Base-by-base conservation (phyloP, 805 yeast species). In the Pichia exigua region DNA sequence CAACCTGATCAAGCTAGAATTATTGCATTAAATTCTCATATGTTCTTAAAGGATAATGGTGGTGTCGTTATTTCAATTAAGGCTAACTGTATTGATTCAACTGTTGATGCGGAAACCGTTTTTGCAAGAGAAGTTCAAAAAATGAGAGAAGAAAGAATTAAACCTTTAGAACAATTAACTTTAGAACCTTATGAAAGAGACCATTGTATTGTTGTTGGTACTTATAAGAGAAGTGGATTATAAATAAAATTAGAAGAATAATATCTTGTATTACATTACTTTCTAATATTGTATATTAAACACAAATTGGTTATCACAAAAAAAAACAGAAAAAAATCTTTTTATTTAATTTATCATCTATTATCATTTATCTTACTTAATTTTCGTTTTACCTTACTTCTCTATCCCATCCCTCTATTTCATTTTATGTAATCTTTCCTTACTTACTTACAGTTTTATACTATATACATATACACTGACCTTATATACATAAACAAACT, bases 1-100 rank as follows among this genome's bases (percentile, higher is more conserved):
- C 99, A 94, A 79, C 99, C 99, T 44, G 99, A 94, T 77, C 99
- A 94, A 79, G 99, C 99, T 63, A 95, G 99, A 86, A 94, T 94
- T 70, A 92, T 94, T 72, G 99, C 98, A 49, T 83, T 94, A 71
- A 94, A 94, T 82, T 85, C 98, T 53, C 99, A 94, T 74, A 79
- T 92, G 81, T 94, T 94, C 86, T 81, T 94, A 71, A 94, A 94
- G 75, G 97, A 94, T 73, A 90, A 85, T 74, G 99, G 99, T 75
- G 96, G 96, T 70, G 99, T 94, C 61, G 94, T 94, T 59, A 94
- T 94, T 68, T 92, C 98, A 66, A 94, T 94, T 76, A 94, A 94
- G 83, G 99, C 99, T 65, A 94, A 94, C 90, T 94, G 99, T 89
- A 94, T 94, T 72, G 99, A 94, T 76, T 94, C 98, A 46, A 94